Base-by-base conservation (phyloP, 768 basidiomycete genomes). In the Kwoniella sp. region DNA sequence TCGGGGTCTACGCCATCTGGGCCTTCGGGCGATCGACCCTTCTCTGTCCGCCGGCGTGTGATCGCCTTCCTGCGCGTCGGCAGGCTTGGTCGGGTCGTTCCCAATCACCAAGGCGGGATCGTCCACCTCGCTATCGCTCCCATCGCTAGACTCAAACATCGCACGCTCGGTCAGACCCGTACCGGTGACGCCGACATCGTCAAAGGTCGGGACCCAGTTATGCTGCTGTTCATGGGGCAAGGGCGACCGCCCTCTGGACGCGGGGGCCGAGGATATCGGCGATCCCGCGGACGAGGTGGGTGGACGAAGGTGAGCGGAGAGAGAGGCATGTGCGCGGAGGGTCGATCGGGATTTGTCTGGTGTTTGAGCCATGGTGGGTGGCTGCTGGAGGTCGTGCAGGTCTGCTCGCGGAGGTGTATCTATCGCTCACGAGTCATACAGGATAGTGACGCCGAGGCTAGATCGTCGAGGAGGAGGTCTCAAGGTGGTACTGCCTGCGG, bases 1-100 rank as follows among this genome's bases (percentile, higher is more conserved):
- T 19, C 37, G 31, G 2, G 65, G 50, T 53, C 55, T 52, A 33
- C 70, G 48, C 72, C 72, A 73, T 43, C 31, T 28, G 5, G 69
- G 59, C 47, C 60, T 41, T 23, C 63, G 48, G 7, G 60, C 42
- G 41, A 67, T 63, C 32, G 53, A 54, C 8, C 57, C 65, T 8
- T 63, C 49, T 53, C 46, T 26, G 3, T 11, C 28, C n/a, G n/a
- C n/a, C n/a, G n/a, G n/a, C n/a, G n/a, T n/a, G n/a, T n/a, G n/a
- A n/a, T n/a, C n/a, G n/a, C n/a, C n/a, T n/a, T n/a, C n/a, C n/a
- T n/a, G n/a, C n/a, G n/a, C n/a, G n/a, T n/a, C n/a, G n/a, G n/a
- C n/a, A n/a, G n/a, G n/a, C n/a, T n/a, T n/a, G n/a, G n/a, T n/a
- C n/a, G n/a, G n/a, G n/a, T n/a, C n/a, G n/a, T n/a, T n/a, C n/a